Base-by-base conservation (phyloP, 371 early-diverging fungal genomes). In the Sporodiniella umbellata region DNA sequence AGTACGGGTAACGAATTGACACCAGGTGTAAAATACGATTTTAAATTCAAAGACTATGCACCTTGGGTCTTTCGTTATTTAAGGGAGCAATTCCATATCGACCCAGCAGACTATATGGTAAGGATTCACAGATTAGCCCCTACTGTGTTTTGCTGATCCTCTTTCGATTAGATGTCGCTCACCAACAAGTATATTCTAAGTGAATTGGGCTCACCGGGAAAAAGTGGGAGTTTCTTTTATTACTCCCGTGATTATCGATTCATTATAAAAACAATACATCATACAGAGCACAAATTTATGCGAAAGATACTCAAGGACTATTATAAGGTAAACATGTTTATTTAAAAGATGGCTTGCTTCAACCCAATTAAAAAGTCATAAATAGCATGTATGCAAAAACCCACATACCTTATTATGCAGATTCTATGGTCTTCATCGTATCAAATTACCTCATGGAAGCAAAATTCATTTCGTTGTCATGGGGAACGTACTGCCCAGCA, bases 401-500 rank as follows among this genome's bases (percentile, higher is more conserved):
- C 95, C 96, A 11, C 79, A 96, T 68, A 96, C 99, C 10, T 80
- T 96, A 24, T 75, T 97, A 0, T 91, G 91, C 48, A 88, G 98
- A 25, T 93, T 92, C 62, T 95, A 92, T 69, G 98, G 98, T 14
- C 72, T 98, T 28, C 97, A 97, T 66, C 87, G 99, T 53, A 94
- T 97, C 39, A 95, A 95, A 73, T 70, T 93, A 35, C 95, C 96
- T 17, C 89, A 89, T 39, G 86, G 90, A 39, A 77, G 84, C 31
- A 95, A 95, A 66, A 90, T 98, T 42, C 95, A 96, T 67, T 98
- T 98, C 72, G 93, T 98, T 11, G 96, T 98, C 39, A 98, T 98
- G 98, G 92, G 91, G 59, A 98, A 98, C 66, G 90, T 96, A 4
- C 91, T 95, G 63, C 97, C 98, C 8, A 85, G 93, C 10, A 87